Evolutionary conservation across 164 flowering plant species (phyloP).

Genomic region (grape (Vitis vinifera)): ASM3070453v1 NC_081815.1:3972001-3972500

Average conservation of each 20-base stretch:
- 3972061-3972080: conserved; percentile 49
- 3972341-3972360: conserved; percentile 44
- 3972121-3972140: conserved; percentile 41
- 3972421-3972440: conserved; percentile 41
- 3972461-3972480: conserved; percentile 41
- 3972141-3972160: conserved; percentile 45
- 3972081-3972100: conserved; percentile 33
- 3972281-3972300: conserved; percentile 40
- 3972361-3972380: conserved; percentile 42
- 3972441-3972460: conserved; percentile 48
- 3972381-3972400: conserved; percentile 45
- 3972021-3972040: conserved; percentile 45
- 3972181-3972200: conserved; percentile 48
- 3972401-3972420: conserved; percentile 33
- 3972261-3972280: conserved; percentile 45
- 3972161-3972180: conserved; percentile 41
- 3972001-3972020: conserved; percentile 44
- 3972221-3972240: conserved; percentile 36
- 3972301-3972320: conserved; percentile 38
- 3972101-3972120: conserved; percentile 53
- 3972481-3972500: conserved; percentile 41
- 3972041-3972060: conserved; percentile 43
- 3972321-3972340: conserved; percentile 33
- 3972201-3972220: conserved; percentile 50
- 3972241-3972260: conserved; percentile 42